Evolutionary conservation across 768 basidiomycete species (phyloP), one percentile per base, ranked within the genome.

Genomic region (Termitomyces sp.): DNA sequence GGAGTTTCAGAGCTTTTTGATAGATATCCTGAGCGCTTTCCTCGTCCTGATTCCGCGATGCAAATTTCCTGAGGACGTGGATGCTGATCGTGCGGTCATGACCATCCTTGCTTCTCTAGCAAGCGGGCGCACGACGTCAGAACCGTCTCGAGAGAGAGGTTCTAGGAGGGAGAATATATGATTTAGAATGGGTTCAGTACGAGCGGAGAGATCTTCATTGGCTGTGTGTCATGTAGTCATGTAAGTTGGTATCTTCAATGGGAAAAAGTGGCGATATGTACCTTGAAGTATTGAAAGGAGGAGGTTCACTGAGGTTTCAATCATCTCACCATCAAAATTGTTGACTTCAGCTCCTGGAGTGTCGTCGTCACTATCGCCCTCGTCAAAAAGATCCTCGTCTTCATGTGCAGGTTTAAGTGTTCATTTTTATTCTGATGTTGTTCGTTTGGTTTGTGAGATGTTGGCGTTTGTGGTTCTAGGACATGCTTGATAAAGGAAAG

Each of bases 271-370:
- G 28, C 5, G 2, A 12, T 7, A 49, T 69, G 58, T 62, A 93
- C 95, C 89, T 83, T 96, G 93, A 28, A 98, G 77, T 35, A 92
- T 79, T 1, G 94, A 85, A 3, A 98, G 78, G 24, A 98, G 71
- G 0, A 97, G 70, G 56, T 87, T 89, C 21, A 97, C 68, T 0
- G 91, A 83, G 0, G 93, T 96, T 57, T 84, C 80, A 0, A 79
- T 74, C 75, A 96, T 81, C 53, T 88, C 87, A 32, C 84, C 76
- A 61, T 84, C 80, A 5, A 71, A 69, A 22, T 68, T 70, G 45
- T 75, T 66, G 6, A 64, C 62, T 24, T 73, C 74, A 1, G 67
- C 69, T 45, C 74, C 74, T 17, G 72, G 68, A 41, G 70, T 76
- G 24, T 77, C 77, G 54, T 79, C 77, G 59, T 86, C 84, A 58